phyloP scores from a whole-genome alignment of 1,284 basidiomycete species.

The Ustilago bromivora region DNA sequence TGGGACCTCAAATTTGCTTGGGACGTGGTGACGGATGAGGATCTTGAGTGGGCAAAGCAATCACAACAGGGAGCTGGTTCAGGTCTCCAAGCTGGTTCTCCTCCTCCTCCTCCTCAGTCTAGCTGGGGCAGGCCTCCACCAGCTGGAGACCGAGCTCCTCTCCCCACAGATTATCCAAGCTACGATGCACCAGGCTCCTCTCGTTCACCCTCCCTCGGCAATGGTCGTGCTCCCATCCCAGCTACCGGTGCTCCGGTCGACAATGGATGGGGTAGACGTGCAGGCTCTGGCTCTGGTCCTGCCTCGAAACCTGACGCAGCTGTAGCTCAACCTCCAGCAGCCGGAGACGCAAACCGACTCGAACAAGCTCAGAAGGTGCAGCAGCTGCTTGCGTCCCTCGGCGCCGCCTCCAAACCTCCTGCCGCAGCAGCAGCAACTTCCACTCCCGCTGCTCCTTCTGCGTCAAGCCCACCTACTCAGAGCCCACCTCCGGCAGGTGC shows the following conservation, averaged over 20 bases:
- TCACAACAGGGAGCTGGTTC: constrained; percentile 18
- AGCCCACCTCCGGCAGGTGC: constrained; percentile 28
- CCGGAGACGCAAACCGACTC: constrained; percentile 51
- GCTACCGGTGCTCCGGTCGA: constrained; percentile 40
- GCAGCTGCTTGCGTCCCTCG: constrained; percentile 63
- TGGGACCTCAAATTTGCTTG: constrained; percentile 90
- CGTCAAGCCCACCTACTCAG: constrained; percentile 22
- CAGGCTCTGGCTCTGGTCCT: constrained; percentile 31
- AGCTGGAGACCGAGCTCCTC: constrained; percentile 20
- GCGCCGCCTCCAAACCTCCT: constrained; percentile 38
- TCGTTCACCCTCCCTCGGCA: constrained; percentile 16
- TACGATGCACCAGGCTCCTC: constrained; percentile 13
- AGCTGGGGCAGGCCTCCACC: constrained; percentile 24
- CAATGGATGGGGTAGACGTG: constrained; percentile 46
- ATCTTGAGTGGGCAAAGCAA: constrained; percentile 46
- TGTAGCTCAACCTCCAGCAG: constrained; percentile 4
- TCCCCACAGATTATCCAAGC: constrained; percentile 29
- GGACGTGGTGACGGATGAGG: constrained; percentile 73
- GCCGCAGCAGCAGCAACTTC: constrained; percentile 23
- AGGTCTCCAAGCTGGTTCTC: constrained; percentile 64
- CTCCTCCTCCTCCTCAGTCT: constrained; percentile 54
- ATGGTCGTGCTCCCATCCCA: constrained; percentile 40
- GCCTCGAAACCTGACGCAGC: constrained; percentile 11
- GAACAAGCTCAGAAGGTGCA: constrained; percentile 70
- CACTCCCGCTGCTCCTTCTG: constrained; percentile 24